Evolutionary conservation across 805 yeast genomes (phyloP).

Genomic region (Candida silvatica): DNA sequence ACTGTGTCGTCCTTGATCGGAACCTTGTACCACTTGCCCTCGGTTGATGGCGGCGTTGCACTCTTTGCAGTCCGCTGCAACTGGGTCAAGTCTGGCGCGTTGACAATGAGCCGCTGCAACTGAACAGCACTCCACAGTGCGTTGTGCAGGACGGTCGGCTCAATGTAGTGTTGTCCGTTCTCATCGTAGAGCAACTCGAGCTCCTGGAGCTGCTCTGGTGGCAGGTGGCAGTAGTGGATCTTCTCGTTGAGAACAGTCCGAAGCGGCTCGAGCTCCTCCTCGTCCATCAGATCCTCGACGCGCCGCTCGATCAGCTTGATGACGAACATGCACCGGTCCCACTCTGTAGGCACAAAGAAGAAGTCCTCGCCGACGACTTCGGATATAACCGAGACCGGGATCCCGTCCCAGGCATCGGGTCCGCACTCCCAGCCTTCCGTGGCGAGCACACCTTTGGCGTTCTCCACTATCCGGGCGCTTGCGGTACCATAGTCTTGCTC

Average conservation of each 20-base stretch:
- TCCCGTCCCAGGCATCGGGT: slow-evolving; percentile 34
- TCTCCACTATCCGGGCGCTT: slow-evolving; percentile 34
- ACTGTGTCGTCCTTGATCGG: slow-evolving; percentile 41
- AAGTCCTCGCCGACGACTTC: slow-evolving; percentile 40
- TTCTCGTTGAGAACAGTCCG: slow-evolving; percentile 29
- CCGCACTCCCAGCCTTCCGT: slow-evolving; percentile 43
- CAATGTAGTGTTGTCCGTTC: slow-evolving; percentile 29
- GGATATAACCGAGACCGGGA: slow-evolving; percentile 33
- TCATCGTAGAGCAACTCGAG: slow-evolving; percentile 31
- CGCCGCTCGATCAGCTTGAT: slow-evolving; percentile 33
- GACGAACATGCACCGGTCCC: slow-evolving; percentile 44
- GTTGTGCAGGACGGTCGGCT: slow-evolving; percentile 29
- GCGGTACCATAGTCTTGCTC: slow-evolving; percentile 37
- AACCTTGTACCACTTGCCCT: slow-evolving; percentile 29
- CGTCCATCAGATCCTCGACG: slow-evolving; percentile 7
- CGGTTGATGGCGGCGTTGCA: slow-evolving; percentile 20
- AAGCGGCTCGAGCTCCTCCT: slow-evolving; percentile 15
- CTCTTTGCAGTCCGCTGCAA: slow-evolving; percentile 22
- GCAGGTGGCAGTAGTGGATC: slow-evolving; percentile 39
- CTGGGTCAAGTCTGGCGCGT: slow-evolving; percentile 18
- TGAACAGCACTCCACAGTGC: slow-evolving; percentile 43
- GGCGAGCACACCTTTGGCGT: slow-evolving; percentile 36
- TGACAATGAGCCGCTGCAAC: slow-evolving; percentile 31
- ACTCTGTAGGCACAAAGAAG: slow-evolving; percentile 45
- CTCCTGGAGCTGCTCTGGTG: slow-evolving; percentile 37